phyloP scores from a whole-genome alignment of 1,284 basidiomycete species.

The Megacollybia platyphylla region DNA sequence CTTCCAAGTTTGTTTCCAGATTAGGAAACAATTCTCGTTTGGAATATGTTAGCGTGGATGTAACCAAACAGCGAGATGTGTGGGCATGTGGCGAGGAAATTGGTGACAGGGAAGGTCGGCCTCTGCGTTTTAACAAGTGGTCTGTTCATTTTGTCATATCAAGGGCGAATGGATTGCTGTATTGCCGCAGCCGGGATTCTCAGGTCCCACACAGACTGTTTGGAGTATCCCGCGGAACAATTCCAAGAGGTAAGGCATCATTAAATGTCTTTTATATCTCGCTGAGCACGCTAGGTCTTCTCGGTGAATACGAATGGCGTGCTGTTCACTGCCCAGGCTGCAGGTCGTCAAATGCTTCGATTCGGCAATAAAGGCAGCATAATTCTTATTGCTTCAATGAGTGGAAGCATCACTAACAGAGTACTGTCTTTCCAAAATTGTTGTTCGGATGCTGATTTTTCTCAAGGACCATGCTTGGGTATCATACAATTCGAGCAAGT shows the following conservation, averaged over 20 bases:
- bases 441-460: constrained; percentile 6
- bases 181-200: constrained; percentile 72
- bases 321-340: constrained; percentile 69
- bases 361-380: constrained; percentile 71
- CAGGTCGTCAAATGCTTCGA: constrained; percentile 62
- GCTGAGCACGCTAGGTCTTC: constrained; percentile 34
- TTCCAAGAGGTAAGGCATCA: constrained; percentile 43
- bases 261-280: not conserved
- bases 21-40: constrained; percentile 36
- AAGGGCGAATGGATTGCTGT: constrained; percentile 55
- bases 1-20: constrained; percentile 35
- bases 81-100: constrained; percentile 46
- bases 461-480: constrained; percentile 51
- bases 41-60: constrained; percentile 55
- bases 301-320: constrained; percentile 71
- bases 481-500: constrained; percentile 74
- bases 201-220: constrained; percentile 45
- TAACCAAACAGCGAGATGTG: constrained; percentile 43
- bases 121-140: too few relatives aligned
- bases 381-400: constrained; percentile 79
- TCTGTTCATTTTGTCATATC: too few relatives aligned
- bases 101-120: constrained; percentile 26
- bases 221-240: constrained; percentile 59
- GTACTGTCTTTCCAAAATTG: constrained; percentile 21
- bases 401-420: constrained; percentile 73